These are phyloP conservation scores for Gentiana dahurica DNA, from an alignment of 257 asterid species.

Conservation along the genomic window DNA sequence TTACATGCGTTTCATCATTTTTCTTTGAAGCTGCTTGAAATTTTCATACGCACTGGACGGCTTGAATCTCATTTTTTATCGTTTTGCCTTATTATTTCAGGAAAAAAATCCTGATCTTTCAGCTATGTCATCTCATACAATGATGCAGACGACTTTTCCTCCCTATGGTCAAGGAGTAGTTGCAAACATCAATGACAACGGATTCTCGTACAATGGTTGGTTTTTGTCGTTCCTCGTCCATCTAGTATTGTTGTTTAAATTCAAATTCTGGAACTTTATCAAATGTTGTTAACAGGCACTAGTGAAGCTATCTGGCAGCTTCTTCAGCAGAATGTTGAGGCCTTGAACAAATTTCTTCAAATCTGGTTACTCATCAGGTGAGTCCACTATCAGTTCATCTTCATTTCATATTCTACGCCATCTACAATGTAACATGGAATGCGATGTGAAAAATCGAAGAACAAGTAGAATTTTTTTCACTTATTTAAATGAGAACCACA, in stretches of 20 bases:
- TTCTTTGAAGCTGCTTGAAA: too few species aligned
- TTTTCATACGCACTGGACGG: too few species aligned
- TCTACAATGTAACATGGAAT: too few species aligned
- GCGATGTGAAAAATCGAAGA: too few species aligned
- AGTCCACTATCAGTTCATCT: background rate
- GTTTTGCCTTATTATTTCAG: background rate
- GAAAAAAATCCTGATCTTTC: conserved; percentile 2
- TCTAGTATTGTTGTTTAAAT: too few species aligned
- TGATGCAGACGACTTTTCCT: background rate
- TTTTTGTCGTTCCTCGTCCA: too few species aligned
- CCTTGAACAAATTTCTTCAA: conserved; percentile 25
- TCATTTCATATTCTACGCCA: too few species aligned
- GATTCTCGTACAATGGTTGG: background rate
- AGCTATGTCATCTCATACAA: background rate
- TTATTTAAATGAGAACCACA: too few species aligned
- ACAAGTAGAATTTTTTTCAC: too few species aligned
- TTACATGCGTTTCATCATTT: too few species aligned
- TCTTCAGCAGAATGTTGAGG: conserved; percentile 58
- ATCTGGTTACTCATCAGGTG: conserved; percentile 40
- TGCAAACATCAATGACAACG: background rate
- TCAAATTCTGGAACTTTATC: too few species aligned
- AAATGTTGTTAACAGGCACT: conserved; percentile 20
- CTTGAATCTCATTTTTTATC: too few species aligned
- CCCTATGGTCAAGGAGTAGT: conserved; percentile 3
- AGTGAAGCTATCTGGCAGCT: conserved; percentile 42